Evolutionary conservation across 768 basidiomycete genomes (phyloP), one percentile per base, ranked within the genome.

Genomic region (Boletellus emodensis): DNA sequence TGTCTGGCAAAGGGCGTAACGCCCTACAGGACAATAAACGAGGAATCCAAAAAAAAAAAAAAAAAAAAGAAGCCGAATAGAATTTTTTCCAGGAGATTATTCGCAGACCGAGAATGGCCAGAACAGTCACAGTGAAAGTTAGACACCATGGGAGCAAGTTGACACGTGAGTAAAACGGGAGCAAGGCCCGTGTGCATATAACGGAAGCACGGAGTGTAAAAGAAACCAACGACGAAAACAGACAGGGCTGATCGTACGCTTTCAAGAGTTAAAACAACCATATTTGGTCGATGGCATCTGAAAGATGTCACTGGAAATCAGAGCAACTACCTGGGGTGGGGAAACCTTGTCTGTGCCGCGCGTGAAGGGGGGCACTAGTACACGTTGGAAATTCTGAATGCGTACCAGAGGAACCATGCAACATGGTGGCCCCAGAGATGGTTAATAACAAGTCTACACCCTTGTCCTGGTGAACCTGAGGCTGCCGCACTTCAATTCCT

Each of bases 91-190:
- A 60, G 2, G 54, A 47, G 36, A 66, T 44, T 15, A 57, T 18
- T 43, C 54, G 54, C 39, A 62, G 42, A 17, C 61, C 15, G 15
- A 68, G 48, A 12, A 61, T 60, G 40, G 56, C 50, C 2, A 67
- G 26, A 36, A 62, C 39, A 5, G 53, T 57, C 37, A 57, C 42
- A 35, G 72, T 62, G 32, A 55, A 58, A 9, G 53, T 52, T 2
- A 70, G 56, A 24, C 57, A 66, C 13, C 58, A 40, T 2, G 61
- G 52, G 15, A 64, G 52, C 13, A 56, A 49, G 40, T 64, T 63
- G 36, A 56, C 45, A 10, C 54, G 20, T 22, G 4, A 40, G 13
- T 35, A 7, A 39, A 24, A 36, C n/a, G 14, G 22, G 26, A 46
- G 55, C 18, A 17, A 47, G 47, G 15, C 12, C 20, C 14, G 24